phyloP scores from a whole-genome alignment of 2,329 filamentous ascomycete species.

The Penicillium vulpinum region DNA sequence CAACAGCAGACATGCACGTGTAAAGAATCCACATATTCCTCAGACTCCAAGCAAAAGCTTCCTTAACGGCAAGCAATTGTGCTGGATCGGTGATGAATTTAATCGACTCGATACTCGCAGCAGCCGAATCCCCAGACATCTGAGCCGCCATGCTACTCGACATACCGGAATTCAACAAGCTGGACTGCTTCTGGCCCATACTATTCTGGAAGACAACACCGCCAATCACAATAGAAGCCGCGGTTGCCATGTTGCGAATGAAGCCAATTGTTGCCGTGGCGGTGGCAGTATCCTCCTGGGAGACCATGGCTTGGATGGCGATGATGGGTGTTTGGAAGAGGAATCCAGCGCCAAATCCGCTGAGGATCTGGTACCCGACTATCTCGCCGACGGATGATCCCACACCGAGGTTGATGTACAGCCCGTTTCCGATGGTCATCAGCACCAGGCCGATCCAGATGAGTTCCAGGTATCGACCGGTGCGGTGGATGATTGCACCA shows the following conservation, averaged over 20 bases:
- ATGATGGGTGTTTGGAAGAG: conserved; percentile 58
- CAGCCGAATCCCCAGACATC: conserved; percentile 47
- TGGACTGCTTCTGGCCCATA: conserved; percentile 49
- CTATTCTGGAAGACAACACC: conserved; percentile 76
- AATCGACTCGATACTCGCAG: conserved; percentile 50
- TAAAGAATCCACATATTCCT: conserved; percentile 54
- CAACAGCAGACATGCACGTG: conserved; percentile 43
- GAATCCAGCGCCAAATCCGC: conserved; percentile 53
- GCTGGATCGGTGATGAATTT: conserved; percentile 38
- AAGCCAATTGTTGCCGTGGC: conserved; percentile 57
- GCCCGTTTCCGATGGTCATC: conserved; percentile 49
- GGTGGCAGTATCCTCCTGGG: conserved; percentile 50
- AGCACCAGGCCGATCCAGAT: conserved; percentile 48
- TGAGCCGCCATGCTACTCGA: conserved; percentile 22
- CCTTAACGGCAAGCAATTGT: conserved; percentile 44
- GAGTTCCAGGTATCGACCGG: conserved; percentile 50
- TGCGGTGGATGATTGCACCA: conserved; percentile 53
- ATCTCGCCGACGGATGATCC: conserved; percentile 42
- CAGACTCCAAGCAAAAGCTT: conserved; percentile 52
- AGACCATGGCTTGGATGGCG: conserved; percentile 56
- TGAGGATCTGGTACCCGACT: conserved; percentile 52
- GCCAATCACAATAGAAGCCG: conserved; percentile 69
- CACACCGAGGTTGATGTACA: conserved; percentile 47
- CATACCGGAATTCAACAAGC: conserved; percentile 56
- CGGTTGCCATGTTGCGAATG: conserved; percentile 66